Evolutionary conservation across 78 protist species (phyloP).

Genomic region (Anaeramoeba flamelloides): DNA sequence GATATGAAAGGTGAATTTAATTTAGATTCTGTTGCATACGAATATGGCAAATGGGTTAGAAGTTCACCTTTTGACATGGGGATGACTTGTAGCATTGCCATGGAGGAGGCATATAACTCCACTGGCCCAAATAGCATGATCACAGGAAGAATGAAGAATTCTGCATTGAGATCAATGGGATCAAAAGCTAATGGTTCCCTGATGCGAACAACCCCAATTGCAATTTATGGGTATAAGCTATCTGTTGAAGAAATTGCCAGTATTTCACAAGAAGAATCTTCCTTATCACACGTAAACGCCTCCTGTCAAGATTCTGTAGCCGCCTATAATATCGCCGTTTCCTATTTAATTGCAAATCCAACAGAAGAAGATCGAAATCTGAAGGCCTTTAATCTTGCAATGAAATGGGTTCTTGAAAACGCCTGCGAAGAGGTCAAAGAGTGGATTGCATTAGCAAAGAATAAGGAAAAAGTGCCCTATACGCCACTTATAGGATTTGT

Average conservation of each 20-base stretch:
- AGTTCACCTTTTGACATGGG: not conserved
- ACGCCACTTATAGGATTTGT: not conserved
- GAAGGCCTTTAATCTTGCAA: not conserved
- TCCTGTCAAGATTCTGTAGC: not conserved
- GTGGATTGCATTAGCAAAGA: not conserved
- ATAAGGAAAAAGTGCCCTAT: not conserved
- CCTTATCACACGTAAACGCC: not conserved
- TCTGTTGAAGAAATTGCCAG: not conserved
- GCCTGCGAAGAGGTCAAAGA: not conserved
- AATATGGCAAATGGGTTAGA: not conserved
- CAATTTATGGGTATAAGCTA: not conserved
- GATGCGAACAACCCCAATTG: not conserved
- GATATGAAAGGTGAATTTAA: not conserved
- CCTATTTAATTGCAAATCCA: not conserved
- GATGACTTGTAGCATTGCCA: not conserved
- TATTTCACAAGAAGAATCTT: not conserved
- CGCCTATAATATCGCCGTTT: not conserved
- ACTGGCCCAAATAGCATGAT: not conserved
- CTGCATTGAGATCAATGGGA: not conserved
- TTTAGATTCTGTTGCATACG: not conserved
- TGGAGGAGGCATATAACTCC: not conserved
- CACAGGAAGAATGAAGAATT: no score
- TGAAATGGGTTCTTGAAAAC: not conserved
- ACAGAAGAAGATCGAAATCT: not conserved
- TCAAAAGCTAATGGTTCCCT: not conserved